These are phyloP conservation scores for Linderina pennispora DNA, from an alignment of 192 early-diverging fungal species.

Conservation along the genomic window DNA sequence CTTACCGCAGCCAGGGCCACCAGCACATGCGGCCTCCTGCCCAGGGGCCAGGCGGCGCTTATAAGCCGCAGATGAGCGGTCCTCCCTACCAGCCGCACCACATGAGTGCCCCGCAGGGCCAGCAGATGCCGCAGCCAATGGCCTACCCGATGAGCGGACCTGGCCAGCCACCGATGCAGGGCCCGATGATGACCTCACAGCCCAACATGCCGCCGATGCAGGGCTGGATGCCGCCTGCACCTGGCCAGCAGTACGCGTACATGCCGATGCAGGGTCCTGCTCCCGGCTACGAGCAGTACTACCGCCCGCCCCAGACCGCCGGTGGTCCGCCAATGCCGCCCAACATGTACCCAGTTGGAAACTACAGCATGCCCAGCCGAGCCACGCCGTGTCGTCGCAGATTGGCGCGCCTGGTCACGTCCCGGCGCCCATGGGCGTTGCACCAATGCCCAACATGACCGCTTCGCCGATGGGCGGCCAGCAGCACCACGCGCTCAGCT, in stretches of 20 bases:
- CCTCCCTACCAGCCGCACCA: constrained; percentile 34
- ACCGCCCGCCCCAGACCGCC: constrained; percentile 20
- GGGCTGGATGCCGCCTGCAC: constrained; percentile 37
- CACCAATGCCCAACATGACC: constrained; percentile 38
- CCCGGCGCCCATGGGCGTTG: constrained; percentile 16
- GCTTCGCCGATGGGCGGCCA: constrained; percentile 36
- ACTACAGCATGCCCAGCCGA: constrained; percentile 34
- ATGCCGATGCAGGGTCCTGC: constrained; percentile 31
- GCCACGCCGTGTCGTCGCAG: constrained; percentile 20
- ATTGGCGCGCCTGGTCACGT: constrained; percentile 31
- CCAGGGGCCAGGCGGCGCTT: constrained; percentile 25
- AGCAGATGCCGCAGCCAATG: constrained; percentile 40
- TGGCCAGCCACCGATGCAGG: constrained; percentile 38
- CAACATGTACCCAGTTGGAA: constrained; percentile 32
- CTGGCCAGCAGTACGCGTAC: constrained; percentile 39
- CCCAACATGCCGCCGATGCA: constrained; percentile 43
- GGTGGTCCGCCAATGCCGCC: constrained; percentile 32
- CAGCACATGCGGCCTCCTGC: constrained; percentile 36
- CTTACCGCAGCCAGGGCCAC: constrained; percentile 32
- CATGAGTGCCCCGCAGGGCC: constrained; percentile 29
- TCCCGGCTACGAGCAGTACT: constrained; percentile 42
- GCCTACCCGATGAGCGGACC: constrained; percentile 32
- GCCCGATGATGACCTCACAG: constrained; percentile 39
- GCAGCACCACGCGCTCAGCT: constrained; percentile 22
- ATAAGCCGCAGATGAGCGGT: constrained; percentile 37